Evolutionary conservation across 768 basidiomycete species (phyloP).

Genomic region (Tricholoma flavovirens): DNA sequence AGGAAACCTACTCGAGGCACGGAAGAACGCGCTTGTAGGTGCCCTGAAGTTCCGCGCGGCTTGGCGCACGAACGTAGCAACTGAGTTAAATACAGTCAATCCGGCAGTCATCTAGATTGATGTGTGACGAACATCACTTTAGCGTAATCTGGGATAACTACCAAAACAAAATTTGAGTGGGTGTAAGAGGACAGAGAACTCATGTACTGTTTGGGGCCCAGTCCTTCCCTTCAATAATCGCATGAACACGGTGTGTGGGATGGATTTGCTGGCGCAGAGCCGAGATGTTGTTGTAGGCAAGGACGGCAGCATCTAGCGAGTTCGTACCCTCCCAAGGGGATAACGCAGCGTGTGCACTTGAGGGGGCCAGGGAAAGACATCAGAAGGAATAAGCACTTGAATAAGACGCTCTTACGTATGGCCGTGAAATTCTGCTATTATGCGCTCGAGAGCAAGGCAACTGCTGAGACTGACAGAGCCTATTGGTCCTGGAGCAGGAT

Average conservation of each 20-base stretch:
- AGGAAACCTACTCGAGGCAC: conserved; percentile 36
- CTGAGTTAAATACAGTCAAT: conserved; percentile 24
- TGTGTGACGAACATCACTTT: conserved; percentile 50
- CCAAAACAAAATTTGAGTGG: background rate
- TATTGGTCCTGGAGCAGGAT: conserved; percentile 74
- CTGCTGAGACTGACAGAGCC: conserved; percentile 60
- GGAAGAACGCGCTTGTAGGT: conserved; percentile 55
- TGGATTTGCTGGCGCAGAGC: conserved; percentile 77
- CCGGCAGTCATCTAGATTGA: background rate
- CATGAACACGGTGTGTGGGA: conserved; percentile 75
- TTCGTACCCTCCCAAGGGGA: conserved; percentile 85
- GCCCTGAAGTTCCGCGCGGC: conserved; percentile 52
- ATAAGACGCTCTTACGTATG: conserved; percentile 50
- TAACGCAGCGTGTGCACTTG: conserved; percentile 69
- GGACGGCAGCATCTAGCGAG: conserved; percentile 81
- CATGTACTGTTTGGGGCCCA: conserved; percentile 67
- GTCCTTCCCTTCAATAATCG: conserved; percentile 68
- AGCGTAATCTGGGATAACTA: conserved; percentile 81
- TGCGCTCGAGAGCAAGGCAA: conserved; percentile 55
- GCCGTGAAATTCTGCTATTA: conserved; percentile 63
- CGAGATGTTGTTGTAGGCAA: conserved; percentile 76
- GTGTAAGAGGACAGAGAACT: background rate
- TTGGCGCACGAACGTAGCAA: conserved; percentile 72
- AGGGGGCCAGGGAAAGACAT: background rate
- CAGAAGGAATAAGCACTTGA: background rate